Percentiles rank a stretch among this genome's conserved stretches.
These are phyloP conservation scores for Rhodotorula sp. DNA, from an alignment of 1,284 basidiomycete genomes.

Conservation along the genomic window DNA sequence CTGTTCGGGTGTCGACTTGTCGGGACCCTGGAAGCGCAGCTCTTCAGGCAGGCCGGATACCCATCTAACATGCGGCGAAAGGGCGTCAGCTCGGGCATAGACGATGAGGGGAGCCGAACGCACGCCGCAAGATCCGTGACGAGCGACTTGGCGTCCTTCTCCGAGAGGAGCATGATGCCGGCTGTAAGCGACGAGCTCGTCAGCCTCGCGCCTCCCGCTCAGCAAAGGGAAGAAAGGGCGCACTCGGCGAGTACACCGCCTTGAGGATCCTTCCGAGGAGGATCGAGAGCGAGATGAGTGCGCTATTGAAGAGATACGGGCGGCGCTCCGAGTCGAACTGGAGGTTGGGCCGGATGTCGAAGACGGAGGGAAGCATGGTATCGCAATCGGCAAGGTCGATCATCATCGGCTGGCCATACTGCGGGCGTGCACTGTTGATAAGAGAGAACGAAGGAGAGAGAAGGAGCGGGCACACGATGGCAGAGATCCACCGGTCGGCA, in stretches of 20 bases:
- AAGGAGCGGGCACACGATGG: slow-evolving; percentile 55
- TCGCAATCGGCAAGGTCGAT: slow-evolving; percentile 93
- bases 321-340: slow-evolving; percentile 39
- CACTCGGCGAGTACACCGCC: slow-evolving; percentile 75
- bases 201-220: not conserved
- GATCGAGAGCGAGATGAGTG: slow-evolving; percentile 78
- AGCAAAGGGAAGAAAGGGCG: slow-evolving; percentile 19
- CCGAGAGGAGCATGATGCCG: slow-evolving; percentile 76
- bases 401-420: slow-evolving; percentile 84
- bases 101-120: not conserved
- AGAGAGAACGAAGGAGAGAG: not conserved
- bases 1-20: slow-evolving; percentile 47
- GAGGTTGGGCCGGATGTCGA: slow-evolving; percentile 57
- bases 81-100: not conserved
- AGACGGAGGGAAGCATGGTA: slow-evolving; percentile 70
- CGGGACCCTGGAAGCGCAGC: slow-evolving; percentile 69
- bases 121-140: slow-evolving; percentile 67
- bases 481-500: slow-evolving; percentile 70
- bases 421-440: slow-evolving; percentile 50
- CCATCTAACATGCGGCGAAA: slow-evolving; percentile 61
- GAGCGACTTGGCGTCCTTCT: slow-evolving; percentile 70
- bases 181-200: slow-evolving; percentile 55
- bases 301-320: slow-evolving; percentile 45
- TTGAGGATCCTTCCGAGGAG: slow-evolving; percentile 84
- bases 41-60: slow-evolving; percentile 69